phyloP scores from a whole-genome alignment of 805 yeast species.

The Saccharomycopsis sp. region DNA sequence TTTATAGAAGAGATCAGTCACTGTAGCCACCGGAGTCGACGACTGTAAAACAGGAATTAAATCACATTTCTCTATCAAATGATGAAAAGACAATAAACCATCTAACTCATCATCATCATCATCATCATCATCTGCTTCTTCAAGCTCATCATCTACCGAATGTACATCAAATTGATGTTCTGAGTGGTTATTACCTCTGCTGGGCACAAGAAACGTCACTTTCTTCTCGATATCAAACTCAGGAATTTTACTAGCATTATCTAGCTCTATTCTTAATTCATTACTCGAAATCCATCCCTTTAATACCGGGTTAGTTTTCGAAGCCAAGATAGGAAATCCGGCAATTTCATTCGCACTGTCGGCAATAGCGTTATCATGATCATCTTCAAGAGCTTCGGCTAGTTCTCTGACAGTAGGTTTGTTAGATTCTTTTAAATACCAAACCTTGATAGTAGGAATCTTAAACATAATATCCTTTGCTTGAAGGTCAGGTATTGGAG shows the following conservation, averaged over 20 bases:
- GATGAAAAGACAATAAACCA: constrained; percentile 6
- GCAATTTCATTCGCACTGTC: not conserved
- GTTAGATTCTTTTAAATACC: constrained; percentile 30
- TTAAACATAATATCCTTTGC: constrained; percentile 34
- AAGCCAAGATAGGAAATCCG: constrained; percentile 38
- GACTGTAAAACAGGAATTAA: constrained; percentile 12
- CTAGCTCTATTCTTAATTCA: constrained; percentile 32
- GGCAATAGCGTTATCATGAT: not conserved
- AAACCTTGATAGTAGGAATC: constrained; percentile 25
- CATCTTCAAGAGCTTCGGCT: not conserved
- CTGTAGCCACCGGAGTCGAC: constrained; percentile 24
- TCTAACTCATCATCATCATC: not conserved
- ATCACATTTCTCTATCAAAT: constrained; percentile 14
- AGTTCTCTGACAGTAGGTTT: not conserved
- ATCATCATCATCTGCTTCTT: not conserved
- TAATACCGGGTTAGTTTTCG: constrained; percentile 29
- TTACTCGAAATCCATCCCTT: constrained; percentile 38
- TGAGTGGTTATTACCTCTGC: constrained; percentile 15
- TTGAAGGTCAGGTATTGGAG: constrained; percentile 34
- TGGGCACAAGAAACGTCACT: constrained; percentile 10
- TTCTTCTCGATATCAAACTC: constrained; percentile 5
- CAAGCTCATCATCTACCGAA: constrained; percentile 7
- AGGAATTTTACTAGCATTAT: constrained; percentile 8
- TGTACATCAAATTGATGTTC: constrained; percentile 13
- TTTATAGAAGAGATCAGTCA: constrained; percentile 27